A percentile compares a stretch with the other conserved stretches of the same genome.
phyloP scores from a whole-genome alignment of 2,329 filamentous ascomycete species.

The Fusarium compactum region DNA sequence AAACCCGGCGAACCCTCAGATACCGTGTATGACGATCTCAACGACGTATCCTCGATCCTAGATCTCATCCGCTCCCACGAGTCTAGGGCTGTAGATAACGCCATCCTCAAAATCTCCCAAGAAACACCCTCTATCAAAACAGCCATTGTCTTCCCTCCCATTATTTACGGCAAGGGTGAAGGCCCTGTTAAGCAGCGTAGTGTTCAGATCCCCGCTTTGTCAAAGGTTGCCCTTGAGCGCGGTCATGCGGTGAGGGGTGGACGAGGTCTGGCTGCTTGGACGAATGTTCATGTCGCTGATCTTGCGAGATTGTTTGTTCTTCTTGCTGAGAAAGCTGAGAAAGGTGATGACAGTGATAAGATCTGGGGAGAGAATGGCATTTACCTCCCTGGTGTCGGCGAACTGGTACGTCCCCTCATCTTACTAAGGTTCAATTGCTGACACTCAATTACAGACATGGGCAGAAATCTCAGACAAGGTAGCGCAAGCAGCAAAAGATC shows the following conservation, averaged over 20 bases:
- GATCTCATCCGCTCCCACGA: constrained; percentile 46
- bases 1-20: constrained; percentile 48
- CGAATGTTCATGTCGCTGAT: constrained; percentile 53
- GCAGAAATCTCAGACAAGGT: constrained; percentile 50
- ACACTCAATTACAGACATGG: constrained; percentile 41
- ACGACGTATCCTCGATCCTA: constrained; percentile 41
- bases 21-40: constrained; percentile 54
- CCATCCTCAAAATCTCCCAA: constrained; percentile 49
- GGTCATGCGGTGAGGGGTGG: constrained; percentile 51
- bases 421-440: not conserved
- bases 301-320: constrained; percentile 47
- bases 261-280: constrained; percentile 52
- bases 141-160: constrained; percentile 53
- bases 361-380: constrained; percentile 56
- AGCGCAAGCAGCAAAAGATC: constrained; percentile 42
- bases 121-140: constrained; percentile 48
- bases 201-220: constrained; percentile 56
- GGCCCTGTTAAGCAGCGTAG: constrained; percentile 56
- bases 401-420: constrained; percentile 40
- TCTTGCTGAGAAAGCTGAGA: constrained; percentile 50
- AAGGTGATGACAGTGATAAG: constrained; percentile 34
- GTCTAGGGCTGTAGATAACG: constrained; percentile 53
- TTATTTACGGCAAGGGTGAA: constrained; percentile 56
- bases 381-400: constrained; percentile 51
- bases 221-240: constrained; percentile 50